phyloP scores from a whole-genome alignment of 1,284 basidiomycete genomes.

The Mrakiaceae sp. region DNA sequence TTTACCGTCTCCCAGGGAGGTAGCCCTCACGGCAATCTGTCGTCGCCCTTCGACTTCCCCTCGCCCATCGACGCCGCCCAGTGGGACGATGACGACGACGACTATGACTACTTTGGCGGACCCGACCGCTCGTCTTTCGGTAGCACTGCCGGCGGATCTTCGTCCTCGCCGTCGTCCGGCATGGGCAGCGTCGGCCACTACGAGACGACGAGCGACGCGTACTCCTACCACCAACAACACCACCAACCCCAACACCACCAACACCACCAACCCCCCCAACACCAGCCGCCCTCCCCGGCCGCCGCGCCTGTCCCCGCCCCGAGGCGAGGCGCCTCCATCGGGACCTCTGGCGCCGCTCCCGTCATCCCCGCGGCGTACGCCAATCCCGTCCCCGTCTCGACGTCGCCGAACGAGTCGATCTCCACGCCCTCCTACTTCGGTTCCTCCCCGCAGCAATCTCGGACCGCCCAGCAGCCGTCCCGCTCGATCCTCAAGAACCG shows the following conservation, averaged over 20 bases:
- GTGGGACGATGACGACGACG: slow-evolving; percentile 39
- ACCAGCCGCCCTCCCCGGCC: slow-evolving; percentile 9
- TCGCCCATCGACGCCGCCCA: slow-evolving; percentile 30
- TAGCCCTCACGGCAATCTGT: too few relatives aligned
- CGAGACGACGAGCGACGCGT: slow-evolving; percentile 16
- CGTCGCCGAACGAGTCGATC: neutral
- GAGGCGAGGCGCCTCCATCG: slow-evolving; percentile 10
- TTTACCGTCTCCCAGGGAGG: too few relatives aligned
- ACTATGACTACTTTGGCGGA: slow-evolving; percentile 49
- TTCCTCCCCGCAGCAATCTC: slow-evolving; percentile 19
- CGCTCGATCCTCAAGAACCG: slow-evolving; percentile 15
- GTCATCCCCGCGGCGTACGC: slow-evolving; percentile 17
- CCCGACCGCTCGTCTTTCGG: slow-evolving; percentile 41
- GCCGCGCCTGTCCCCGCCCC: slow-evolving; percentile 7
- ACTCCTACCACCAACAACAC: neutral
- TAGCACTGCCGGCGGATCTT: slow-evolving; percentile 17
- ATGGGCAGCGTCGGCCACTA: slow-evolving; percentile 15
- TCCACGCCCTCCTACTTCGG: slow-evolving; percentile 17
- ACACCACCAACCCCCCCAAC: slow-evolving; percentile 12
- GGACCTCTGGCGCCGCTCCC: slow-evolving; percentile 5
- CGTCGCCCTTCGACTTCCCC: slow-evolving; percentile 27
- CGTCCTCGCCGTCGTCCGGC: neutral
- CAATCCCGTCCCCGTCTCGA: slow-evolving; percentile 11
- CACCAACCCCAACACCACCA: slow-evolving; percentile 1
- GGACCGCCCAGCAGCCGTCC: neutral